Conservation (phyloP, 2,329 filamentous ascomycete species). For the Sporothrix sp. region DNA sequence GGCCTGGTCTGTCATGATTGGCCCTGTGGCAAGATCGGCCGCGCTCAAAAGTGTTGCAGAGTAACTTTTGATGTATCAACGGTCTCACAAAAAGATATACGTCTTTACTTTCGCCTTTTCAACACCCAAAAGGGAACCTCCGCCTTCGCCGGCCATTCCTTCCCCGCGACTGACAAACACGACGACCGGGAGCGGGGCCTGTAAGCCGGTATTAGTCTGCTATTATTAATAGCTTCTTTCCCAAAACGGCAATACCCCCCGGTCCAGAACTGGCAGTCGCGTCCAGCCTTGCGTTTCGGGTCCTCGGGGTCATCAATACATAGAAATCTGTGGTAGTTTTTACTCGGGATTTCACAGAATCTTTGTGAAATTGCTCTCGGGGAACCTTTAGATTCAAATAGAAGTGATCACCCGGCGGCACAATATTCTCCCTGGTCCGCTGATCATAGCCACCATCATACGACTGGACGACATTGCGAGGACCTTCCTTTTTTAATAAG, state of each 20-base stretch:
- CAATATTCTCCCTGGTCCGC: background rate
- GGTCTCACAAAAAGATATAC: background rate
- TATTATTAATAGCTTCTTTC: background rate
- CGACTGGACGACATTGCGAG: background rate
- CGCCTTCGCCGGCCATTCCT: background rate
- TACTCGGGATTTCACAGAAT: too few species aligned
- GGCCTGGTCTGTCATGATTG: background rate
- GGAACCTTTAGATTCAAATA: too few species aligned
- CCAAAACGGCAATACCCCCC: background rate
- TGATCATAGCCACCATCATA: background rate
- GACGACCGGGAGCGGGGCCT: too few species aligned
- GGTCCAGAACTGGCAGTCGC: background rate
- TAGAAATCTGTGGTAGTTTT: too few species aligned
- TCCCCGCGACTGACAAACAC: background rate
- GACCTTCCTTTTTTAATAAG: background rate
- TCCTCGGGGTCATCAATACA: too few species aligned
- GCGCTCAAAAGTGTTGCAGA: too few species aligned
- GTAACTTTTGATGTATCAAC: too few species aligned
- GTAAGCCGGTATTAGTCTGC: background rate
- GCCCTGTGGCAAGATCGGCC: background rate
- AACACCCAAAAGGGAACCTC: background rate
- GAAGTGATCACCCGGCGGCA: background rate
- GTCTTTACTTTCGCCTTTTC: background rate
- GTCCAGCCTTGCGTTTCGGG: too few species aligned
- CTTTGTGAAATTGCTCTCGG: too few species aligned